A percentile compares a stretch with the other conserved stretches of the same genome.
These are phyloP conservation scores for Arxiozyma telluris DNA, from an alignment of 1,139 yeast genomes.

Conservation along the genomic window DNA sequence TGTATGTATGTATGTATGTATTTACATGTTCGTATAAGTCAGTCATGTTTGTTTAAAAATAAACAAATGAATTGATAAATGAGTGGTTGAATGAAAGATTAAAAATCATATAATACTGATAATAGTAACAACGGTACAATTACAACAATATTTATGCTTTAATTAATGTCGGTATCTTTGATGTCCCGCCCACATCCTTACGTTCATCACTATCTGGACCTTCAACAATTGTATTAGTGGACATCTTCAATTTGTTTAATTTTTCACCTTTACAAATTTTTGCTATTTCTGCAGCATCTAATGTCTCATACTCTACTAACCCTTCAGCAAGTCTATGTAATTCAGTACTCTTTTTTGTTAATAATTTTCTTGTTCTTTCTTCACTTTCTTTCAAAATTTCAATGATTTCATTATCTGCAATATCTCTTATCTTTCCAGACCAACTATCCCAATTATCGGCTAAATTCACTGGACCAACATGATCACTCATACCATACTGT, in stretches of 20 bases:
- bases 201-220: slow-evolving; percentile 37
- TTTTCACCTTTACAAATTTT: slow-evolving; percentile 71
- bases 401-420: slow-evolving; percentile 89
- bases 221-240: slow-evolving; percentile 73
- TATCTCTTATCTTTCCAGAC: slow-evolving; percentile 80
- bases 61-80: too few species aligned
- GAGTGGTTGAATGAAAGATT: too few species aligned
- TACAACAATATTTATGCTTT: slow-evolving; percentile 17
- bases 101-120: too few species aligned
- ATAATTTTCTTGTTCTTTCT: slow-evolving; percentile 61
- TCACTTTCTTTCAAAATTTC: slow-evolving; percentile 66
- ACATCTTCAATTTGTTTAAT: slow-evolving; percentile 54
- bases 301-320: slow-evolving; percentile 86
- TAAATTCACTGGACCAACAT: slow-evolving; percentile 83
- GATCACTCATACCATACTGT: slow-evolving; percentile 91
- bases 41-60: neutral
- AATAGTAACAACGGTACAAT: neutral
- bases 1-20: neutral
- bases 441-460: slow-evolving; percentile 89
- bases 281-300: slow-evolving; percentile 86
- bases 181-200: slow-evolving; percentile 26
- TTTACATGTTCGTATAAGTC: neutral
- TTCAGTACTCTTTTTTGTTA: slow-evolving; percentile 57
- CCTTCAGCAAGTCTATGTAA: slow-evolving; percentile 87
- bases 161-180: slow-evolving; percentile 27